Evolutionary conservation across 2,329 filamentous ascomycete genomes (phyloP).

Genomic region (Bipolaris zeicola): DNA sequence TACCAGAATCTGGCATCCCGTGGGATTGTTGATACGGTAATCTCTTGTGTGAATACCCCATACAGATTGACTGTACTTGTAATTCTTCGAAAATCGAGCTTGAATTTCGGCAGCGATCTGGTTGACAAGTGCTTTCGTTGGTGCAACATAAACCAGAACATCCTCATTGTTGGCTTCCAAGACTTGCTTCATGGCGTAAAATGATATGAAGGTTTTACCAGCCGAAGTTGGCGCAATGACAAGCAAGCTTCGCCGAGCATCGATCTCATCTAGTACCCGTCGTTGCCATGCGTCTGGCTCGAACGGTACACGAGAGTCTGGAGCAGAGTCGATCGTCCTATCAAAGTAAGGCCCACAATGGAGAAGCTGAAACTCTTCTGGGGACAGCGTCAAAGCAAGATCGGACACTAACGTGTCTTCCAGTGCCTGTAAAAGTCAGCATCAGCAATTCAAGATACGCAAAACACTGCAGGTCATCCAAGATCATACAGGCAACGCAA

Average conservation of each 20-base stretch:
- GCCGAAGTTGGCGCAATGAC: slow-evolving; percentile 79
- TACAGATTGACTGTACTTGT: slow-evolving; percentile 66
- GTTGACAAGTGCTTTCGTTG: slow-evolving; percentile 81
- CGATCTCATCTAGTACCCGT: slow-evolving; percentile 73
- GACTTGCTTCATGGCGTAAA: slow-evolving; percentile 81
- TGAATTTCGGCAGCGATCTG: slow-evolving; percentile 82
- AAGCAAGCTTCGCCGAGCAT: slow-evolving; percentile 71
- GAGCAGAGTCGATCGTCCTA: slow-evolving; percentile 70
- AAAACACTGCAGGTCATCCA: neutral
- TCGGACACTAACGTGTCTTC: slow-evolving; percentile 27
- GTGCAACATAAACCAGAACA: slow-evolving; percentile 78
- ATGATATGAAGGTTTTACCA: slow-evolving; percentile 83
- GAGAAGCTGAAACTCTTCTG: slow-evolving; percentile 68
- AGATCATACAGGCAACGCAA: neutral
- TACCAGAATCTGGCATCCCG: slow-evolving; percentile 74
- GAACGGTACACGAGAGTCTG: slow-evolving; percentile 73
- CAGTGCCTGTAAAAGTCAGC: slow-evolving; percentile 15
- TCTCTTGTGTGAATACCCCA: slow-evolving; percentile 82
- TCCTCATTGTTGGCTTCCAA: slow-evolving; percentile 70
- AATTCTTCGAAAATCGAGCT: slow-evolving; percentile 72
- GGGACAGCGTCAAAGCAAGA: slow-evolving; percentile 47
- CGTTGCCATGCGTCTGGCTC: slow-evolving; percentile 78
- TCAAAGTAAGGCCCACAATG: slow-evolving; percentile 77
- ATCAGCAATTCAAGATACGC: neutral
- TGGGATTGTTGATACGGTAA: slow-evolving; percentile 74